A percentile compares a stretch with the other conserved stretches of the same genome.
phyloP scores from a whole-genome alignment of 2,329 filamentous ascomycete genomes.

The Fusarium algeriense region DNA sequence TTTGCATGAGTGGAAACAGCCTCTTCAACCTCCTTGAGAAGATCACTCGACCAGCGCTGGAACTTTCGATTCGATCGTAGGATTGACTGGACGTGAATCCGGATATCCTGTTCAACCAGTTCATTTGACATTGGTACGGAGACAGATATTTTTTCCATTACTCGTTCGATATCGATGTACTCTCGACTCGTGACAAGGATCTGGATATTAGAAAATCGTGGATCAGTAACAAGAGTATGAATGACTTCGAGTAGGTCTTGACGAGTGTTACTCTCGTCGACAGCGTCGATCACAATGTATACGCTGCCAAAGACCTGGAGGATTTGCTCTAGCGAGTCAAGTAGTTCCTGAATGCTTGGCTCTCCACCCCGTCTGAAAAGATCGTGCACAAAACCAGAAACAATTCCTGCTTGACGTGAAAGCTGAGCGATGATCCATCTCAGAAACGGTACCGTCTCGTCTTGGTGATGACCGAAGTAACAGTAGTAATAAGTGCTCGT shows the following conservation, averaged over 20 bases:
- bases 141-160: accelerated
- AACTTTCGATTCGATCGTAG: accelerated
- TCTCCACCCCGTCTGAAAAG: accelerated
- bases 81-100: not conserved
- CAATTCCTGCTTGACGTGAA: accelerated
- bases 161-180: not conserved
- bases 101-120: not conserved
- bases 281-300: not conserved
- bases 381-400: accelerated
- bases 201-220: accelerated
- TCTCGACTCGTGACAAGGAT: not conserved
- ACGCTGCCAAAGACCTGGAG: accelerated
- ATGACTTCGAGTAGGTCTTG: accelerated
- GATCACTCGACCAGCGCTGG: accelerated
- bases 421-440: not conserved
- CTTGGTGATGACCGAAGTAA: not conserved
- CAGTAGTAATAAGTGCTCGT: not conserved
- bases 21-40: accelerated
- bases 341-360: not conserved
- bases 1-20: accelerated
- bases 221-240: accelerated
- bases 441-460: not conserved
- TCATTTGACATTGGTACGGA: not conserved
- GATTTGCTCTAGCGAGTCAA: accelerated
- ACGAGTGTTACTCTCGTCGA: accelerated